Evolutionary conservation across 2,329 filamentous ascomycete species (phyloP).

Genomic region (Cladophialophora carrionii): DNA sequence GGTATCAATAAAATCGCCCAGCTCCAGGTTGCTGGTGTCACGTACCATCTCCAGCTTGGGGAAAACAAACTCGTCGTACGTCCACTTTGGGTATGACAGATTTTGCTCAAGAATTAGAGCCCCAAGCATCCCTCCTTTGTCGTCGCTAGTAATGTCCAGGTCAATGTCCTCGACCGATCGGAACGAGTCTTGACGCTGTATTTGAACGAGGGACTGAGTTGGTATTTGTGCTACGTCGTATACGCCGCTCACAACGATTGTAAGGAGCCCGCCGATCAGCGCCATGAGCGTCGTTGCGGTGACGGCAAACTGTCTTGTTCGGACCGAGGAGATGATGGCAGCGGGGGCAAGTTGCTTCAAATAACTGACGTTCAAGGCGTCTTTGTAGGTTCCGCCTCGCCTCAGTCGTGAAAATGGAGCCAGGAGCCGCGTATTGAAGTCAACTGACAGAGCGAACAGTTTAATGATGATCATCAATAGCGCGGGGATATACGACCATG

Average conservation of each 20-base stretch:
- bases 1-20: background rate
- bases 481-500: background rate
- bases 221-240: slow-evolving; percentile 2
- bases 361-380: slow-evolving; percentile 3
- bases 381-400: background rate
- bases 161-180: background rate
- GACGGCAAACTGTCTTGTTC: background rate
- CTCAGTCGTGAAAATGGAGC: background rate
- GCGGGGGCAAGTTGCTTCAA: slow-evolving; percentile 4
- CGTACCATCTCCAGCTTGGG: slow-evolving; percentile 6
- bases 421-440: slow-evolving; percentile 4
- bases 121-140: background rate
- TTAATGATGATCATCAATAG: background rate
- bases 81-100: slow-evolving; percentile 30
- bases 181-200: slow-evolving; percentile 4
- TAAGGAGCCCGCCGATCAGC: background rate
- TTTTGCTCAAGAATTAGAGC: slow-evolving; percentile 24
- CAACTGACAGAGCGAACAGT: background rate
- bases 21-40: background rate
- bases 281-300: slow-evolving; percentile 3
- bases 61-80: slow-evolving; percentile 23
- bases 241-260: background rate
- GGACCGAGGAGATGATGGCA: background rate
- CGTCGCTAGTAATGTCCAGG: background rate
- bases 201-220: background rate